These are phyloP conservation scores for Suillus hirtellus DNA, from an alignment of 768 basidiomycete species.

Conservation along the genomic window DNA sequence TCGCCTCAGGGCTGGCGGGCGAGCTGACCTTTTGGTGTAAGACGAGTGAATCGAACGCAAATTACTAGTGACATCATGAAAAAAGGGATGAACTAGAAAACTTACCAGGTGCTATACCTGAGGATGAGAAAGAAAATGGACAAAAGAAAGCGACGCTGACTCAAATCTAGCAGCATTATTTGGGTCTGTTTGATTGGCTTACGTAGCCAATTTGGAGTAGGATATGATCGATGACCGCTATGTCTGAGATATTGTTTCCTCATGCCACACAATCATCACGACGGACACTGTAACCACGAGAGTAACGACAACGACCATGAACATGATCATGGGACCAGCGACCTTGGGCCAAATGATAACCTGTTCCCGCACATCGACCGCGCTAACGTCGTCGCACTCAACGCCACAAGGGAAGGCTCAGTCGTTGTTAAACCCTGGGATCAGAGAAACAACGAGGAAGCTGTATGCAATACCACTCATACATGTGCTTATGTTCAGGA, in stretches of 20 bases:
- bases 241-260: neutral
- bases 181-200: neutral
- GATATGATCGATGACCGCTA: neutral
- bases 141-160: neutral
- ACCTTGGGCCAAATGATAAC: conserved; percentile 61
- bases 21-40: conserved; percentile 71
- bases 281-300: conserved; percentile 60
- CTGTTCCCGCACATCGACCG: conserved; percentile 77
- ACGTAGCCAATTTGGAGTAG: neutral
- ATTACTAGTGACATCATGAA: conserved; percentile 75
- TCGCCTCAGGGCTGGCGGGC: conserved; percentile 72
- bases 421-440: conserved; percentile 88
- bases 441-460: conserved; percentile 64
- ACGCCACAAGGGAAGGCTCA: conserved; percentile 52
- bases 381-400: conserved; percentile 78
- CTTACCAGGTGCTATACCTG: conserved; percentile 21
- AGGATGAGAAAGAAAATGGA: neutral
- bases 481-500: conserved; percentile 5
- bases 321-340: conserved; percentile 42
- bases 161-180: neutral
- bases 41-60: conserved; percentile 79
- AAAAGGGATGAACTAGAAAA: conserved; percentile 13
- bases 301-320: conserved; percentile 60
- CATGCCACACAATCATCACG: conserved; percentile 48
- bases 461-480: conserved; percentile 43